A percentile compares a stretch with the other conserved stretches of the same genome.
These are phyloP conservation scores for Pseudopithomyces chartarum DNA, from an alignment of 2,329 filamentous ascomycete genomes.

Conservation along the genomic window DNA sequence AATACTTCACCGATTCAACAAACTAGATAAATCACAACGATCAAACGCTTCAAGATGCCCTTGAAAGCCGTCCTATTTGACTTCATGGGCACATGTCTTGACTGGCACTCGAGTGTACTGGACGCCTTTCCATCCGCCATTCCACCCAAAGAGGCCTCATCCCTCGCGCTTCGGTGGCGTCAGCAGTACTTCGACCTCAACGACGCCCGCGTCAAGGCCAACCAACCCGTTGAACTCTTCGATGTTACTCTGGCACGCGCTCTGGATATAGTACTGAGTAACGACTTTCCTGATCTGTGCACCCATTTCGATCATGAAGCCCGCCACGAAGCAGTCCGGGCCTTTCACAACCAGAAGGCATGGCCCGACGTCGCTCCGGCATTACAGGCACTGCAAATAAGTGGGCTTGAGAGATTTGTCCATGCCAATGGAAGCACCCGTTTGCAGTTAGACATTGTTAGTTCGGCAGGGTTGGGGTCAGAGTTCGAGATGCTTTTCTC, in stretches of 20 bases:
- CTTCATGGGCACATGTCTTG: conserved; percentile 6
- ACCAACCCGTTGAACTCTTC: background rate
- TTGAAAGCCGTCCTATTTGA: conserved; percentile 8
- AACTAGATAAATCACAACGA: too few species aligned
- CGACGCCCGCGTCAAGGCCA: background rate
- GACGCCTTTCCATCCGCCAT: background rate
- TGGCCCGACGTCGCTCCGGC: conserved; percentile 3
- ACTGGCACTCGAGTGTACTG: conserved; percentile 5
- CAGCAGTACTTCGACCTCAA: conserved; percentile 9
- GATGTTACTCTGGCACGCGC: background rate
- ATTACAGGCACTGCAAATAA: background rate
- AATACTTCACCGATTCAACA: background rate
- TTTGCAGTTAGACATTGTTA: conserved; percentile 57
- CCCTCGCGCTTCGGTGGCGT: conserved; percentile 3
- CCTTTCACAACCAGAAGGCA: conserved; percentile 4
- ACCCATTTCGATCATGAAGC: conserved; percentile 1
- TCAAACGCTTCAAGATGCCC: background rate
- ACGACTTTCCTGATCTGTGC: background rate
- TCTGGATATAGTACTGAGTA: background rate
- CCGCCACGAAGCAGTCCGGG: background rate
- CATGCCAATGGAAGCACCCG: conserved; percentile 61
- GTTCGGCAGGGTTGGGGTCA: conserved; percentile 48
- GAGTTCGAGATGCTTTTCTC: conserved; percentile 60
- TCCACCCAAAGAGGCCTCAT: background rate
- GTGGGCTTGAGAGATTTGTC: conserved; percentile 47